Base-by-base conservation (phyloP, 108 stramenopile genomes). In the Skeletonema potamos region DNA sequence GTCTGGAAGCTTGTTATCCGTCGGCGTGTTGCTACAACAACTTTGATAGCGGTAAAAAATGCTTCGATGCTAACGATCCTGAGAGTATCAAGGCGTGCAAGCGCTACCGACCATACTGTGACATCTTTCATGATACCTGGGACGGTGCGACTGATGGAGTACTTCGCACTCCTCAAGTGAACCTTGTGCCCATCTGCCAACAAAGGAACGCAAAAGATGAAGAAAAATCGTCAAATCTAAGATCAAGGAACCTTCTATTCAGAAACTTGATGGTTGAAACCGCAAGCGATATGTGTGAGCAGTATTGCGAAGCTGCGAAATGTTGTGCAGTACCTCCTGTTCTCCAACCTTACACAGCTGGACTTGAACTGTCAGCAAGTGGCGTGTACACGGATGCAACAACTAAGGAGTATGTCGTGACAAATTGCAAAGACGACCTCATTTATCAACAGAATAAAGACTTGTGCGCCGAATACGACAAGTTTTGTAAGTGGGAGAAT, bases 41-140 rank as follows among this genome's bases (percentile, higher is more conserved):
- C 3, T 54, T 22, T 8, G 11, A 39, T 7, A 51, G 48, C 1
- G 65, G 65, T 20, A 36, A 32, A 29, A 55, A 33, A 18, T 74
- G 73, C 34, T 33, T 61, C 6, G 59, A 74, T 15, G 58, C 61
- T n/a, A 18, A 7, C 2, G 34, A 57, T 54, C 1, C 34, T 1
- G 8, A 22, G 20, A 34, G 36, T 27, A 24, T 68, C 51, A 37
- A 58, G 29, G 57, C 26, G 5, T 74, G 73, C 34, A 20, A 39
- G 22, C 27, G n/a, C 18, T 74, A 74, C 33, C 58, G 64, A 28
- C 73, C 73, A 17, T 43, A 74, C 39, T 74, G 73, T 48, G 73
- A 74, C 60, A 54, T 61, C 17, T 60, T 74, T 59, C 60, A 67
- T 51, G 73, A 74, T 37, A 12, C 73, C 0, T 74, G 73, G 73